Base-by-base conservation (phyloP, 176 grass and related monocot genomes). In the Carex kokanica region DNA sequence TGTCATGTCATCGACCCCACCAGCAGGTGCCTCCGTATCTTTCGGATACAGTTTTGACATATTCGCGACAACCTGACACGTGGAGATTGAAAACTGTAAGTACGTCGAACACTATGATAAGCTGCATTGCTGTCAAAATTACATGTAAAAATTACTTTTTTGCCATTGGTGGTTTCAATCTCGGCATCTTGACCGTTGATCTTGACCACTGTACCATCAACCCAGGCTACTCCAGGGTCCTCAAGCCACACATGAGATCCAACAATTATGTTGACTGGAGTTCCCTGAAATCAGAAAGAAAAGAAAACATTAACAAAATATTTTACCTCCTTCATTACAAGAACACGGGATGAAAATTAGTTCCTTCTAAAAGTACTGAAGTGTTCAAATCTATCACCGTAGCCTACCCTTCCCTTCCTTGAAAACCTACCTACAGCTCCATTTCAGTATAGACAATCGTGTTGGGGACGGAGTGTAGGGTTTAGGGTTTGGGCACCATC, bases 1-100 rank as follows among this genome's bases (percentile, higher is more conserved):
- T 6, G 96, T 99, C 96, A 99, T 99, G 72, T 99, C 96, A 90
- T 99, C 96, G 70, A 99, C 93, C 86, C 93, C 96, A 72, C 93
- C 96, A 4, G 93, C 89, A 77, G 96, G 89, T 55, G 93, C 96
- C 85, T 99, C 96, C 84, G 90, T 95, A 90, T 99, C 96, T 92
- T 95, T 99, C 4, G 96, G 96, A 83, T 99, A 99, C 83, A 99
- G 29, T 78, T 95, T 99, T 3, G 93, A 91, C 66, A 99, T 87
- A 85, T 89, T 93, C 14, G 83, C 64, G 55, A 87, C 67, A 47
- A 99, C 85, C 96, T 99, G 88, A 79, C 66, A 79, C 7, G 2
- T 56, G 43, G 21, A 56, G 11, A 55, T 66, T 73, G 83, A 81
- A n/a, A 59, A 29, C 25, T 65, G 25, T 41, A 63, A 8, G 88